phyloP scores from a whole-genome alignment of 1,284 basidiomycete genomes.

The Puccinia polysora region DNA sequence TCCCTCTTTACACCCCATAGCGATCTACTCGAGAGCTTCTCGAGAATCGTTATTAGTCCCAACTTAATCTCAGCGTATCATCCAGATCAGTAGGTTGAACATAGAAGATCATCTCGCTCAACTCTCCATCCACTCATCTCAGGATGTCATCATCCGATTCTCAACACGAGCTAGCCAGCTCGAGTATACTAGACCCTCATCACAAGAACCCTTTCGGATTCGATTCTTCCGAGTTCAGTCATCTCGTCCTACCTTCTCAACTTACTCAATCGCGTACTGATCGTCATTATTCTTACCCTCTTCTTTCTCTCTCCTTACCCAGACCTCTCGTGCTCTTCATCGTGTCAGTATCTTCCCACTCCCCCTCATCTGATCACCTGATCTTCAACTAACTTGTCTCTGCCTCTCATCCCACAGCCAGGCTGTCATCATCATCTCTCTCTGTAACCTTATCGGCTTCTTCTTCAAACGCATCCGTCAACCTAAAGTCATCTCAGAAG shows the following conservation, averaged over 20 bases:
- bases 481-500: slow-evolving; percentile 80
- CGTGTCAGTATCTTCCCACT: slow-evolving; percentile 11
- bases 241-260: background rate
- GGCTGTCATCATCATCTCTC: slow-evolving; percentile 65
- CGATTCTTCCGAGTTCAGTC: slow-evolving; percentile 34
- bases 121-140: no score
- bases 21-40: no score
- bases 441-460: slow-evolving; percentile 68
- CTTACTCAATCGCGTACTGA: background rate
- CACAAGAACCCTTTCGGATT: slow-evolving; percentile 43
- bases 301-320: background rate
- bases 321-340: slow-evolving; percentile 40
- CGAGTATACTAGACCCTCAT: slow-evolving; percentile 34
- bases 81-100: no score
- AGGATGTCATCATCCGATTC: background rate
- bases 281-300: background rate
- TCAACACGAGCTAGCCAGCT: slow-evolving; percentile 36
- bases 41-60: no score
- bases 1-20: no score
- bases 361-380: background rate
- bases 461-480: slow-evolving; percentile 66
- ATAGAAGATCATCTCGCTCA: no score
- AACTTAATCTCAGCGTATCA: no score
- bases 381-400: background rate
- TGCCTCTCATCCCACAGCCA: slow-evolving; percentile 17